These are phyloP conservation scores for Arabidopsis hybrid DNA, from an alignment of 441 rosid species.

Conservation along the genomic window DNA sequence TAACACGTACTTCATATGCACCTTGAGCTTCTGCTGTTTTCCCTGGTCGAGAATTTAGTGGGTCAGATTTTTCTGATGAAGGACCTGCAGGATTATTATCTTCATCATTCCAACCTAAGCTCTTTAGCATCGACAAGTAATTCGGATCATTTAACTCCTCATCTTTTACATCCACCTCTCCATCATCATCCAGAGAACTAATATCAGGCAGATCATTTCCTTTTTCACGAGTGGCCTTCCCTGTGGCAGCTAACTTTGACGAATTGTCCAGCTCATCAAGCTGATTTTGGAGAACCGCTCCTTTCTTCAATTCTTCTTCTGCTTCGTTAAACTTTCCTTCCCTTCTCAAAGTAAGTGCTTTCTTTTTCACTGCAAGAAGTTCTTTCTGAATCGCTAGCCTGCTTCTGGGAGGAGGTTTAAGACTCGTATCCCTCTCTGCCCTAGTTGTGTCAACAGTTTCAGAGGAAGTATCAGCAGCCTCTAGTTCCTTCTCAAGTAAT, in stretches of 20 bases:
- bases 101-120: constrained; percentile 80
- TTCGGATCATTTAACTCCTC: constrained; percentile 73
- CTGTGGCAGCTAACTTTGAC: constrained; percentile 49
- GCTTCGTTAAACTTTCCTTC: constrained; percentile 78
- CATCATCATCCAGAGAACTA: constrained; percentile 48
- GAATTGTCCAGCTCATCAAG: constrained; percentile 71
- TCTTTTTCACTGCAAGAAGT: constrained; percentile 78
- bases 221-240: constrained; percentile 33
- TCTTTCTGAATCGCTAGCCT: constrained; percentile 74
- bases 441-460: constrained; percentile 32
- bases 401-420: constrained; percentile 55
- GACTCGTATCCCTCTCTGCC: constrained; percentile 40
- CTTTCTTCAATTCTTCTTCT: constrained; percentile 77
- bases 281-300: constrained; percentile 70
- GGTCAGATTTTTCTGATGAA: constrained; percentile 41
- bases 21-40: constrained; percentile 32
- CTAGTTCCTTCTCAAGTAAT: constrained; percentile 70
- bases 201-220: constrained; percentile 44
- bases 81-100: constrained; percentile 43
- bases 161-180: constrained; percentile 66
- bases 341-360: constrained; percentile 78
- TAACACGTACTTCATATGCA: constrained; percentile 31
- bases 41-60: constrained; percentile 44
- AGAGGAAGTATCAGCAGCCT: constrained; percentile 45
- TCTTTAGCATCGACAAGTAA: constrained; percentile 64